Evolutionary conservation across 257 asterid species (phyloP).

Genomic region (Nemophila menziesii): DNA sequence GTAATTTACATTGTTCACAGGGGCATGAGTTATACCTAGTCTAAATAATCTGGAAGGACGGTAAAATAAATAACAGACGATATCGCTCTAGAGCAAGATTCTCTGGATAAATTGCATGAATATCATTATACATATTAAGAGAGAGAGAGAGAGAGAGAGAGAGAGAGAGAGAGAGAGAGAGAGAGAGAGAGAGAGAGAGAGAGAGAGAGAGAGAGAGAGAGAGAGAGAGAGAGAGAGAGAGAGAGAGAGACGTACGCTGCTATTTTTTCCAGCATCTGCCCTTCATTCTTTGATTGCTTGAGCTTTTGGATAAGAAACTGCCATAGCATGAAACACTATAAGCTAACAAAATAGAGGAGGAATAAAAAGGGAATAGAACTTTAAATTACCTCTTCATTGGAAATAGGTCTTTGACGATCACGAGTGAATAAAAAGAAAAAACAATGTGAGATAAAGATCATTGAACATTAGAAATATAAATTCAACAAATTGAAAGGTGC

Average conservation of each 20-base stretch:
- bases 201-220: no score
- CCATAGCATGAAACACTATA: slow-evolving; percentile 8
- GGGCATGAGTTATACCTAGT: no score
- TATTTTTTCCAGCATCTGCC: slow-evolving; percentile 43
- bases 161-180: no score
- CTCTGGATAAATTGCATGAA: no score
- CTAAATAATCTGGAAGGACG: no score
- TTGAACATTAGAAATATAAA: no score
- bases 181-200: no score
- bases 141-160: no score
- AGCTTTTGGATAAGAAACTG: slow-evolving; percentile 38
- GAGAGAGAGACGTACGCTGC: slow-evolving; percentile 46
- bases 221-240: not conserved
- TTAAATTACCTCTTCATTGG: slow-evolving; percentile 33
- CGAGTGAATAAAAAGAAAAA: not conserved
- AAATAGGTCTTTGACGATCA: slow-evolving; percentile 28
- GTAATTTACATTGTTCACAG: no score
- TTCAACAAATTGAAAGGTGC: not conserved
- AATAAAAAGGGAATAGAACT: not conserved
- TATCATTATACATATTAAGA: no score
- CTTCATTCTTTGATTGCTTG: slow-evolving; percentile 39
- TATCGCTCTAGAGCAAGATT: no score
- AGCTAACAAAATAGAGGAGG: not conserved
- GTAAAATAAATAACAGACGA: no score
- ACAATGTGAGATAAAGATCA: not conserved